Conservation (phyloP, 257 asterid species). For the Nicotiana tomentosiformis region DNA sequence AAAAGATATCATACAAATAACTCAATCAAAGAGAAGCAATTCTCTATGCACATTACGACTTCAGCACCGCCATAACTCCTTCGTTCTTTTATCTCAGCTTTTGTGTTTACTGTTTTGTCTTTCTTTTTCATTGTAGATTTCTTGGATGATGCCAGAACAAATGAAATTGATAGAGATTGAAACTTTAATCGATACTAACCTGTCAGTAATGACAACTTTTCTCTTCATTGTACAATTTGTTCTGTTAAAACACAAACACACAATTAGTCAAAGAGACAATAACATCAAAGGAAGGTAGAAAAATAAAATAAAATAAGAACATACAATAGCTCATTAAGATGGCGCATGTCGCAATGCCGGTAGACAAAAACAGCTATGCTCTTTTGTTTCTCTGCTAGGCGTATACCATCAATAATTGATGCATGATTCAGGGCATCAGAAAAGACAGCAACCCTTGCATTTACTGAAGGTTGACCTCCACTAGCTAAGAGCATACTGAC, state of each 20-base stretch:
- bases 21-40: neutral
- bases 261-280: slow-evolving; percentile 8
- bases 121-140: neutral
- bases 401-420: slow-evolving; percentile 95
- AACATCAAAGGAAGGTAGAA: neutral
- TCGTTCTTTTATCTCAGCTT: neutral
- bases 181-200: slow-evolving; percentile 42
- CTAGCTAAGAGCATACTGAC: slow-evolving; percentile 53
- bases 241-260: slow-evolving; percentile 43
- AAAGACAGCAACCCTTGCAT: slow-evolving; percentile 75
- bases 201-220: slow-evolving; percentile 87
- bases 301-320: slow-evolving; percentile 20
- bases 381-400: slow-evolving; percentile 88
- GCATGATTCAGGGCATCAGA: slow-evolving; percentile 97
- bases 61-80: neutral
- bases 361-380: slow-evolving; percentile 57
- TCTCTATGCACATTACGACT: neutral
- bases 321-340: slow-evolving; percentile 76
- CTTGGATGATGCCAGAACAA: neutral
- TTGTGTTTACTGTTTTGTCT: neutral
- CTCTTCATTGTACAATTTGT: slow-evolving; percentile 82
- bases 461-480: slow-evolving; percentile 37
- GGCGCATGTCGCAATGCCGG: slow-evolving; percentile 83
- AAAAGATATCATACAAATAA: neutral
- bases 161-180: slow-evolving; percentile 7